Evolutionary conservation across 2,329 filamentous ascomycete genomes (phyloP).

Genomic region (Zymoseptoria passerinii): DNA sequence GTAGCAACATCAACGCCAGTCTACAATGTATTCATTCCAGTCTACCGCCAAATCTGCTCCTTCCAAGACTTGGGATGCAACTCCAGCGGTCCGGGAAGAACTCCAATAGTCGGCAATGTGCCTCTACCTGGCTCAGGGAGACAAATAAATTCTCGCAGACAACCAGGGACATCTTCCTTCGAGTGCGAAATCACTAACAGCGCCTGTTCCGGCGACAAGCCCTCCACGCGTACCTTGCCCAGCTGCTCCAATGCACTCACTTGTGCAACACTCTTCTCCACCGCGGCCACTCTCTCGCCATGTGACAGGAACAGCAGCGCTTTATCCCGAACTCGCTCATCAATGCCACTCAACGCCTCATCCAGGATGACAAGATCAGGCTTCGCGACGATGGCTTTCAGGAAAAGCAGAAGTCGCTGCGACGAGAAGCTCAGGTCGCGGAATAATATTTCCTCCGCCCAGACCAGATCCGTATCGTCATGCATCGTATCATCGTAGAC

Average conservation of each 20-base stretch:
- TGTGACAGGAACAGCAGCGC: constrained; percentile 68
- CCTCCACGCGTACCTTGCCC: constrained; percentile 47
- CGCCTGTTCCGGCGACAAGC: constrained; percentile 64
- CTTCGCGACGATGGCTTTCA: constrained; percentile 44
- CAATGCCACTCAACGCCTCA: constrained; percentile 45
- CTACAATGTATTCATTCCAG: neutral
- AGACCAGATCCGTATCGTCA: constrained; percentile 38
- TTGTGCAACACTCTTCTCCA: constrained; percentile 15
- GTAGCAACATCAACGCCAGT: too few species aligned
- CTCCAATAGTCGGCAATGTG: constrained; percentile 54
- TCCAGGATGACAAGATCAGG: constrained; percentile 45
- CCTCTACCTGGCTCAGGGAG: constrained; percentile 67
- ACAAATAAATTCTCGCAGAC: constrained; percentile 76
- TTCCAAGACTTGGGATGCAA: constrained; percentile 24
- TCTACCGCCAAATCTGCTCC: constrained; percentile 24
- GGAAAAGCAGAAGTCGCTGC: constrained; percentile 76
- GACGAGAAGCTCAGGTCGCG: constrained; percentile 69
- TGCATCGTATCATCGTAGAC: constrained; percentile 12
- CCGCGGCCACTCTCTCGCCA: constrained; percentile 29
- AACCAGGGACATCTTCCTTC: constrained; percentile 79
- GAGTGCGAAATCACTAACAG: constrained; percentile 89
- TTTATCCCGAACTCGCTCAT: constrained; percentile 63
- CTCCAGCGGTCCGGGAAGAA: constrained; percentile 37
- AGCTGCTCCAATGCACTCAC: constrained; percentile 29
- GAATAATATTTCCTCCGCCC: constrained; percentile 62